A percentile compares a stretch with the other conserved stretches of the same genome.
Evolutionary conservation across 169 alveolate species (phyloP).

Genomic region (Cryptosporidium muris): DNA sequence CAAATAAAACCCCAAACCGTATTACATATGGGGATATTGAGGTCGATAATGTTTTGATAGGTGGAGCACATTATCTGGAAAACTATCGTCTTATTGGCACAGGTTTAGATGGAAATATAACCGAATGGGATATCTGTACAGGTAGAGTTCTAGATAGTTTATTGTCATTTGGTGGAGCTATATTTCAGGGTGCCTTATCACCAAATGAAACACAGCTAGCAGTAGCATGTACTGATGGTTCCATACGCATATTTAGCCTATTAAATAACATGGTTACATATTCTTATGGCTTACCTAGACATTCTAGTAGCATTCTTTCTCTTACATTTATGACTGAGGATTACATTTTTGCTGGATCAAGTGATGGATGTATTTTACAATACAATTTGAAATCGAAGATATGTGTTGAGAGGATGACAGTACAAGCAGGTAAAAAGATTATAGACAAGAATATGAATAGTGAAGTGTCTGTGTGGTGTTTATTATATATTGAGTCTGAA

Average conservation of each 20-base stretch:
- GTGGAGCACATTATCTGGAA: background rate
- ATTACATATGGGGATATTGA: background rate
- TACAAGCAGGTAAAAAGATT: slow-evolving; percentile 45
- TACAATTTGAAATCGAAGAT: slow-evolving; percentile 15
- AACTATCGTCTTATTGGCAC: slow-evolving; percentile 38
- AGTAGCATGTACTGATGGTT: slow-evolving; percentile 69
- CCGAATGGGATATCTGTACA: slow-evolving; percentile 58
- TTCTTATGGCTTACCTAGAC: slow-evolving; percentile 34
- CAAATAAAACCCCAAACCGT: slow-evolving; percentile 27
- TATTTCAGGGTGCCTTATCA: slow-evolving; percentile 62
- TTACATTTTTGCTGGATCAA: slow-evolving; percentile 41
- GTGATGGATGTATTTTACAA: slow-evolving; percentile 50
- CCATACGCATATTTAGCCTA: slow-evolving; percentile 36
- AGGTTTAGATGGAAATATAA: slow-evolving; percentile 57
- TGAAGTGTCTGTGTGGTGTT: slow-evolving; percentile 44
- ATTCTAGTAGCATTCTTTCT: slow-evolving; percentile 24
- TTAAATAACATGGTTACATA: slow-evolving; percentile 17
- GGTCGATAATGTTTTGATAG: background rate
- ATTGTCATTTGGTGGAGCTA: slow-evolving; percentile 65
- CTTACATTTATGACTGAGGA: slow-evolving; percentile 25
- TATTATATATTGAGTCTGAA: slow-evolving; percentile 40
- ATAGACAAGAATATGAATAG: background rate
- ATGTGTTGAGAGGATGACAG: slow-evolving; percentile 39
- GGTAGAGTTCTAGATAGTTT: slow-evolving; percentile 17
- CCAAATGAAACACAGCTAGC: slow-evolving; percentile 33